Conservation (phyloP, 2,329 filamentous ascomycete species). For the Gremmenia infestans region DNA sequence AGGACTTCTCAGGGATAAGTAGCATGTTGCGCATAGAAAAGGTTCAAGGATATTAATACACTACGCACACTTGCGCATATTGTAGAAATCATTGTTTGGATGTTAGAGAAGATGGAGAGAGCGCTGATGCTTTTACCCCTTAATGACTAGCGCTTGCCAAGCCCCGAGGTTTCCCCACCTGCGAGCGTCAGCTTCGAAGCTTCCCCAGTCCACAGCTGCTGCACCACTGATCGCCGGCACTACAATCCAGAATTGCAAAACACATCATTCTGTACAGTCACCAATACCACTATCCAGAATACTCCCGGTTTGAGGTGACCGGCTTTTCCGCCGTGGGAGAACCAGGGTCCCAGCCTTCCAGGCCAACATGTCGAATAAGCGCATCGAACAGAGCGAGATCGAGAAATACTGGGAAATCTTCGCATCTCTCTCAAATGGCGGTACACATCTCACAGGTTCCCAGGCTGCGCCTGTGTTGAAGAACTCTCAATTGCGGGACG, state of each 20-base stretch:
- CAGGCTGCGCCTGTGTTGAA: slow-evolving; percentile 69
- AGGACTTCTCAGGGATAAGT: too few species aligned
- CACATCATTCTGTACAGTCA: too few species aligned
- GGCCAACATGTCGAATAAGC: slow-evolving; percentile 37
- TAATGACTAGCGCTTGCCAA: neutral
- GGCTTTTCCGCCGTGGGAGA: too few species aligned
- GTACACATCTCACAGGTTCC: slow-evolving; percentile 59
- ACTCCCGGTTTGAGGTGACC: too few species aligned
- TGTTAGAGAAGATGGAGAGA: neutral
- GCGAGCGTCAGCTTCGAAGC: neutral
- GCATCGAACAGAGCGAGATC: slow-evolving; percentile 68
- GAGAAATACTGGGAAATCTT: slow-evolving; percentile 80
- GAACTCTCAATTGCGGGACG: slow-evolving; percentile 66
- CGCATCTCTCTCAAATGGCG: slow-evolving; percentile 59
- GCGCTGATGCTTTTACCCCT: too few species aligned
- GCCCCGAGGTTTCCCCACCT: neutral
- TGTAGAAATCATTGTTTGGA: neutral
- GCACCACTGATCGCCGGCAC: neutral
- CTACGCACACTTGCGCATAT: too few species aligned
- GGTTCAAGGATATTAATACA: too few species aligned
- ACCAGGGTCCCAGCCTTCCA: neutral
- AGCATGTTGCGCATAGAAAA: too few species aligned
- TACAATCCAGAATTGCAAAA: too few species aligned
- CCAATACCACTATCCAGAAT: too few species aligned
- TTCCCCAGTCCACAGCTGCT: neutral